Percentiles rank a stretch among this genome's conserved stretches.
Conservation (phyloP, 2,329 filamentous ascomycete species). For the Aspergillus candidus region DNA sequence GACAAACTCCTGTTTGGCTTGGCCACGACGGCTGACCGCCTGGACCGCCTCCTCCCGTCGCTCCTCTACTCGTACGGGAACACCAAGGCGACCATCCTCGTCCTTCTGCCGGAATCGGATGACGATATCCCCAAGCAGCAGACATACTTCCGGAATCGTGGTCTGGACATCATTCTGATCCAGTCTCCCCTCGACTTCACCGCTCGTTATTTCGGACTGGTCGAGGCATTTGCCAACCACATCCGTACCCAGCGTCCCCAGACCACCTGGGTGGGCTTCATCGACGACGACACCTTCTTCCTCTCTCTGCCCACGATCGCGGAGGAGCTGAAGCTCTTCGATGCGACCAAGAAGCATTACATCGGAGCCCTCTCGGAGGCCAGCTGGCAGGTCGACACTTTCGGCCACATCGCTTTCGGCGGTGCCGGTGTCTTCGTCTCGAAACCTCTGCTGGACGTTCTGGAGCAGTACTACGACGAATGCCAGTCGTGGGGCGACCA, state of each 20-base stretch:
- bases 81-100: conserved; percentile 36
- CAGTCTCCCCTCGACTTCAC: conserved; percentile 38
- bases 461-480: conserved; percentile 36
- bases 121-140: conserved; percentile 36
- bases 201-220: conserved; percentile 39
- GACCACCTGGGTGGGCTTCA: conserved; percentile 39
- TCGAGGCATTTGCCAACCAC: conserved; percentile 34
- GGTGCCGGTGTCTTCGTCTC: conserved; percentile 42
- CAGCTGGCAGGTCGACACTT: conserved; percentile 40
- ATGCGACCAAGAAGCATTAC: conserved; percentile 37
- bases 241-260: conserved; percentile 35
- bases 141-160: conserved; percentile 38
- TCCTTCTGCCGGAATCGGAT: conserved; percentile 37
- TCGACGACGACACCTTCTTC: conserved; percentile 43
- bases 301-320: conserved; percentile 34
- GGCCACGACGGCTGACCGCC: conserved; percentile 39
- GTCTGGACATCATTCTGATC: conserved; percentile 35
- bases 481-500: conserved; percentile 40
- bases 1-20: conserved; percentile 37
- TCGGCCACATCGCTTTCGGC: conserved; percentile 40
- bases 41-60: conserved; percentile 36
- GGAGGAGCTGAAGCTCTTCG: conserved; percentile 35
- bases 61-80: conserved; percentile 39
- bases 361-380: conserved; percentile 40
- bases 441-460: conserved; percentile 33